Base-by-base conservation (phyloP, 2,329 filamentous ascomycete genomes). In the Aspergillus transmontanensis region DNA sequence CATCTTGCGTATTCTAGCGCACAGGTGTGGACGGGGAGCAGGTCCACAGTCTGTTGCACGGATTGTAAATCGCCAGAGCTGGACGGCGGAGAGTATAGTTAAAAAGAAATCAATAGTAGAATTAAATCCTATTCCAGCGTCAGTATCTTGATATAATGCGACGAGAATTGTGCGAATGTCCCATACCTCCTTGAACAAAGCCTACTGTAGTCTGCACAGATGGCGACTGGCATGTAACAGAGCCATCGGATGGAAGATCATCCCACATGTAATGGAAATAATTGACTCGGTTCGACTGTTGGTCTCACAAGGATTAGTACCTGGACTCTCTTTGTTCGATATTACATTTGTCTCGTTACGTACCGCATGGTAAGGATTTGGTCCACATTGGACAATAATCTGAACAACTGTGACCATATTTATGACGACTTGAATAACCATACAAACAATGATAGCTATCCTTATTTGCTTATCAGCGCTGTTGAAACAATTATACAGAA, bases 221-320 rank as follows among this genome's bases (percentile, higher is more conserved):
- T 43, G 41, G 21, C 6, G 69, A 71, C 64, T 78, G 76, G 39
- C 76, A 78, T 12, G 62, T 65, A 4, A 78, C 75, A 1, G 76
- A 78, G 3, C 74, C 73, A 63, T 78, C 72, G 10, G 62, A 50
- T 7, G 76, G 76, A 1, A 76, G 64, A 6, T 72, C 69, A 63
- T 76, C 76, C 76, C 76, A 78, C 75, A 77, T 76, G 39, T 78
- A 78, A 48, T 78, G 72, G 59, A 78, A 78, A 54, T 77, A 78
- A 36, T 66, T 58, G 5, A 73, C 64, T 21, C 76, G 68, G 57
- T 78, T 59, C 4, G 68, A 39, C 73, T 74, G 36, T 60, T 4
- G 16, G 10, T 12, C n/a, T 45, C 21, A 23, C 19, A 45, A 9
- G 23, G n/a, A 45, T 45, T 10, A 45, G 43, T 12, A 23, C 43